Base-by-base conservation (phyloP, 164 flowering plant species). In the Vitis riparia region DNA sequence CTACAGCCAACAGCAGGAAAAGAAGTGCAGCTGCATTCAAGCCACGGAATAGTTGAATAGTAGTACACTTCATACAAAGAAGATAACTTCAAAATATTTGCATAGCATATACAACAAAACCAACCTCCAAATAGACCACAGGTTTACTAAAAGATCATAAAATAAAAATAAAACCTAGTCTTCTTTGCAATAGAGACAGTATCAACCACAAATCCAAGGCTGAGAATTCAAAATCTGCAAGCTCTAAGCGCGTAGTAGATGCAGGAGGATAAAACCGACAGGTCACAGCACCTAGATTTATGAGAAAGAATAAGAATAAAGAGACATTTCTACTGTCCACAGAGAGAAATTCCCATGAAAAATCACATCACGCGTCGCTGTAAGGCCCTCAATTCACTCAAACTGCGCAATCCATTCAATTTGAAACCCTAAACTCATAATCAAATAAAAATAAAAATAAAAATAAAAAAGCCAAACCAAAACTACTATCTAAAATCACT, bases 351-450 rank as follows among this genome's bases (percentile, higher is more conserved):
- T 56, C 62, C 52, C 55, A 75, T 63, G 74, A 66, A 55, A 71
- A 55, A 56, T 67, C 78, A 67, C 68, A 67, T 75, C 74, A 75
- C 61, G 51, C 47, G 62, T 65, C 55, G 68, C 66, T 5, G 47
- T 57, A 55, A 50, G 13, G 29, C 32, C 17, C 19, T 9, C 10
- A 3, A 59, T 37, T 37, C 48, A 61, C 52, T 64, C 55, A 13
- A 59, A 56, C 11, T 63, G 60, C 44, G 7, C 44, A 37, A 37
- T 37, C 44, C 44, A 37, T 37, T 37, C 44, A 37, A 37, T 6
- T 37, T 6, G 44, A 37, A 37, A 3, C 44, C 44, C 44, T 37
- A 37, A 37, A 37, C 44, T 37, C 44, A 37, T 37, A 37, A 37
- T 37, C 5, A 37, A 37, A 37, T 6, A 37, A 37, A 37, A 37